Evolutionary conservation across 208 protist genomes (phyloP).

Genomic region (Strigomonas culicis): DNA sequence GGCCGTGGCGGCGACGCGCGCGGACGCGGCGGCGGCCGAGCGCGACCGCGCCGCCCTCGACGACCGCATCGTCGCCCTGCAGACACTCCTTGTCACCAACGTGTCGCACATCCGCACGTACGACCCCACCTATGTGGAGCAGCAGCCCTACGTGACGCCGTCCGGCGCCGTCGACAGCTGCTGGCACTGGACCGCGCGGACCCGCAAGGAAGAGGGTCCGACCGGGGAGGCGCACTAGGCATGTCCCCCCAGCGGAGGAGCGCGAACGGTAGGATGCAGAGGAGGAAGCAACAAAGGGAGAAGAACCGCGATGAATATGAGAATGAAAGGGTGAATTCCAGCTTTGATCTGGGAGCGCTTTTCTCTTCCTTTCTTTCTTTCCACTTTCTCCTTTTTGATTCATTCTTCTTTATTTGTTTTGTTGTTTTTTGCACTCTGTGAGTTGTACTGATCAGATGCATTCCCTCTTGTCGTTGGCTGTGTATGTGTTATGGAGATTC

Average conservation of each 20-base stretch:
- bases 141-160: constrained; percentile 64
- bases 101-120: constrained; percentile 61
- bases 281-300: too few species aligned
- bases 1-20: not conserved
- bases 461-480: not conserved
- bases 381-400: constrained; percentile 6
- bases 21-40: constrained; percentile 20
- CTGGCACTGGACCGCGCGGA: constrained; percentile 75
- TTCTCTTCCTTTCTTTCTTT: not conserved
- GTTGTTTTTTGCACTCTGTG: too few species aligned
- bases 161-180: constrained; percentile 67
- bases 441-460: too few species aligned
- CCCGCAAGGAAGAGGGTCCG: too few species aligned
- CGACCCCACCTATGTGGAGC: constrained; percentile 49
- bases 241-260: too few species aligned
- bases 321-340: not conserved
- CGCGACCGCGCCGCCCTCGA: constrained; percentile 29
- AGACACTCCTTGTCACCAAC: constrained; percentile 58
- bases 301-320: too few species aligned
- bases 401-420: constrained; percentile 4
- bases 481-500: too few species aligned
- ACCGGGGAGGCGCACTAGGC: too few species aligned
- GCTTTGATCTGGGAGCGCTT: not conserved
- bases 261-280: too few species aligned
- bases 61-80: constrained; percentile 58